Evolutionary conservation across 2,329 filamentous ascomycete genomes (phyloP), one percentile per base, ranked within the genome.

Genomic region (Dothistroma pini): DNA sequence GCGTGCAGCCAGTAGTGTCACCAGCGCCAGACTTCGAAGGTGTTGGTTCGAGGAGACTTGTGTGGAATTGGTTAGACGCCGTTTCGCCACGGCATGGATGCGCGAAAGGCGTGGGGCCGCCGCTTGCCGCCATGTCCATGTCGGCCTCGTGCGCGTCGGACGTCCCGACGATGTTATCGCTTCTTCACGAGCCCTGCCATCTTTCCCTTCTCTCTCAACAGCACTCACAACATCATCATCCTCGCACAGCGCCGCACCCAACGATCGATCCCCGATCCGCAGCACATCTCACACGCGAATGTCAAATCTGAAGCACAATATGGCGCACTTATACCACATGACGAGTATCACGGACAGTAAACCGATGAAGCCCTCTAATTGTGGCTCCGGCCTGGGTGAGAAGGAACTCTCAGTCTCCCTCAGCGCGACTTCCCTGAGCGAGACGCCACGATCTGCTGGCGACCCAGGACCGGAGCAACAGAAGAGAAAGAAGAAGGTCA

Each of bases 341-440:
- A 62, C 59, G 10, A 58, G 59, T 41, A 67, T 68, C 66, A 59
- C 58, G 50, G 61, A 55, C 53, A 65, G 59, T 62, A 59, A 58
- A 12, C 63, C 66, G 10, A 61, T 66, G 51, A 58, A 66, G 49
- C 67, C 67, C 2, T 68, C 65, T 55, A 66, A 67, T 69, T 58
- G 65, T 66, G 60, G 59, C 66, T 66, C 66, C 64, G 64, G 61
- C 67, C 65, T 69, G 67, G 62, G 62, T 47, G 66, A 63, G 59
- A 56, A 59, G 4, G 32, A 51, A 19, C 19, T 62, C 58, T 65
- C 65, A 57, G 56, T 63, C 64, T 69, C 66, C 55, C 55, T 60
- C 61, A 58, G 53, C 51, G 59, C 55, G 60, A 64, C 63, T 60
- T 60, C 61, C 57, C 57, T 61, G 61, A 60, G 52, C 57, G 67